Conservation (phyloP, 164 flowering plant genomes). For the Brasenia schreberi region DNA sequence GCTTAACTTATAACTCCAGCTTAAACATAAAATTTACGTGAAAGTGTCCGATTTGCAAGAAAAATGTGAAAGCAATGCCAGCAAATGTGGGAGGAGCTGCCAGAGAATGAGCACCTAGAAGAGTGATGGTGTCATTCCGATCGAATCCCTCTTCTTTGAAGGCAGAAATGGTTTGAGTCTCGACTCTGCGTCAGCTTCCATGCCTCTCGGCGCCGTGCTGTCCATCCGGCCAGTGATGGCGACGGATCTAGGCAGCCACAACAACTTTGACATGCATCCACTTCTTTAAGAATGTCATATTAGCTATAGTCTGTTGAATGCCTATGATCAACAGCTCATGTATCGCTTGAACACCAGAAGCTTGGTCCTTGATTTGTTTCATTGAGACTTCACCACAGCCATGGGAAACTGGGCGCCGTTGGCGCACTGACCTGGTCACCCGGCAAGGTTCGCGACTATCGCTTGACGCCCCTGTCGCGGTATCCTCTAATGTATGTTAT, state of each 20-base stretch:
- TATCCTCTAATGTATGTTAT: too few relatives aligned
- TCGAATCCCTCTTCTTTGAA: conserved; percentile 33
- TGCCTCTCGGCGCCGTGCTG: conserved; percentile 14
- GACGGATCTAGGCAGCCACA: too few relatives aligned
- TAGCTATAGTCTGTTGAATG: conserved; percentile 32
- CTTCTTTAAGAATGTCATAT: conserved; percentile 24
- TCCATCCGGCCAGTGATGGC: conserved; percentile 39
- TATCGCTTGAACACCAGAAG: conserved; percentile 21
- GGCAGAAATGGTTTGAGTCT: conserved; percentile 18
- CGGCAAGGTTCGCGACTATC: conserved; percentile 33
- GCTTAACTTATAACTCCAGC: too few relatives aligned
- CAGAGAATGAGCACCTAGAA: conserved; percentile 21
- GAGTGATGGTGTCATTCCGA: conserved; percentile 39
- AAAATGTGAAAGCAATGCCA: not conserved
- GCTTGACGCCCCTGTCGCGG: too few relatives aligned
- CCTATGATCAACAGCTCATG: conserved; percentile 54
- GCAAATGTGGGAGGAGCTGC: too few relatives aligned
- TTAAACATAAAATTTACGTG: too few relatives aligned
- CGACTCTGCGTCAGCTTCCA: conserved; percentile 15
- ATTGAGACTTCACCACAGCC: conserved; percentile 29
- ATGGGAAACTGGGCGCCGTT: conserved; percentile 38
- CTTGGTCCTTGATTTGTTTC: conserved; percentile 26
- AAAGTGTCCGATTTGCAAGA: too few relatives aligned
- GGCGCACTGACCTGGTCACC: conserved; percentile 22
- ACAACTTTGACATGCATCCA: conserved; percentile 22